Base-by-base conservation (phyloP, 257 asterid species). In the Solanum etuberosum region DNA sequence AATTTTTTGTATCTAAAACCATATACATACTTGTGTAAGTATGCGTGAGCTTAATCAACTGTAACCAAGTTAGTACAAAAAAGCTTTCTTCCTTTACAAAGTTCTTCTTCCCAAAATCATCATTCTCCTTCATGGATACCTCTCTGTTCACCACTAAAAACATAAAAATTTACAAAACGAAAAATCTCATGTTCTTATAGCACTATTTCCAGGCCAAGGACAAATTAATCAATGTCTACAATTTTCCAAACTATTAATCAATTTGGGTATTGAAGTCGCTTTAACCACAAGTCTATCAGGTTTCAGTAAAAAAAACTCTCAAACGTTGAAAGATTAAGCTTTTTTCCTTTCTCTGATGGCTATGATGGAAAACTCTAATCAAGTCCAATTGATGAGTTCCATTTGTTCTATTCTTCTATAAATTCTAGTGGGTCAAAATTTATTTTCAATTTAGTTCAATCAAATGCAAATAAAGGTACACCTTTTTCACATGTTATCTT, bases 191-290 rank as follows among this genome's bases (percentile, higher is more conserved):
- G 71, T 87, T 43, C 90, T 85, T 14, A 31, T 89, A 0, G 90
- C 81, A 40, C 71, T 87, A 51, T 87, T 87, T 32, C 90, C 88
- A 11, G 88, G 71, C 6, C 90, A 89, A 82, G 90, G 90, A 25
- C 88, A 89, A 32, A 85, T 89, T 84, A 89, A 89, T 31, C 90
- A 89, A 9, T 27, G 43, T 25, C 73, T 89, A 32, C 89, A 72
- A 23, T 67, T 89, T 5, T 72, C 87, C 5, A 82, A 87, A n/a
- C 65, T 27, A 48, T 70, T 81, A 8, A 27, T 80, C 20, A 68
- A 48, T 3, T 10, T 48, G n/a, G 90, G 88, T 6, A 35, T 85
- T 1, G 15, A 89, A 6, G 65, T 87, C 18, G 87, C 90, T 9
- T 87, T 87, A 20, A 31, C 85, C 9, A 78, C 83, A 0, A 34